Conservation (phyloP, 176 grass and related monocot species). For the Luzula sylvatica region DNA sequence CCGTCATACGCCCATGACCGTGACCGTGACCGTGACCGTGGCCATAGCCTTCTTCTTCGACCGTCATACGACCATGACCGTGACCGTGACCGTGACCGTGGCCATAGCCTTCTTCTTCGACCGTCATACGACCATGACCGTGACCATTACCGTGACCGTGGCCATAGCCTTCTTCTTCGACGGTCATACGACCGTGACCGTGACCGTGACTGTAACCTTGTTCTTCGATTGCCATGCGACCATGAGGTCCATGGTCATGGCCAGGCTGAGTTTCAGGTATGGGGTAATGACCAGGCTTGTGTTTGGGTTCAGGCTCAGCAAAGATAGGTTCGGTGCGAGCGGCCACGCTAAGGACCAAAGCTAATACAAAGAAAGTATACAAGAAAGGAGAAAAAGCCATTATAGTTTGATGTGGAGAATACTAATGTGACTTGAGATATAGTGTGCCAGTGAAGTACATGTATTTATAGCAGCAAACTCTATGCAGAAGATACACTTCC, state of each 20-base stretch:
- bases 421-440: background rate
- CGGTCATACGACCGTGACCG: background rate
- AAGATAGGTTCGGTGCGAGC: background rate
- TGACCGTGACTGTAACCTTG: background rate
- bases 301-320: background rate
- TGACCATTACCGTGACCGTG: no score
- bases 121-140: background rate
- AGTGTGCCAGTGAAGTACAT: background rate
- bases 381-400: constrained; percentile 12
- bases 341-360: background rate
- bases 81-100: background rate
- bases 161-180: background rate
- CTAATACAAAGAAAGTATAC: constrained; percentile 1
- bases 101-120: background rate
- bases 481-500: background rate
- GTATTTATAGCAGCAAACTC: constrained; percentile 3
- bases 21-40: background rate
- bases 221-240: background rate
- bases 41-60: no score
- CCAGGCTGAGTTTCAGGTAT: background rate
- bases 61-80: background rate
- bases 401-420: background rate
- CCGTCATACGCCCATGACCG: background rate
- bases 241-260: background rate
- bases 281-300: background rate